Evolutionary conservation across 306 rosid species (phyloP).

Genomic region (Hylodesmum podocarpum): DNA sequence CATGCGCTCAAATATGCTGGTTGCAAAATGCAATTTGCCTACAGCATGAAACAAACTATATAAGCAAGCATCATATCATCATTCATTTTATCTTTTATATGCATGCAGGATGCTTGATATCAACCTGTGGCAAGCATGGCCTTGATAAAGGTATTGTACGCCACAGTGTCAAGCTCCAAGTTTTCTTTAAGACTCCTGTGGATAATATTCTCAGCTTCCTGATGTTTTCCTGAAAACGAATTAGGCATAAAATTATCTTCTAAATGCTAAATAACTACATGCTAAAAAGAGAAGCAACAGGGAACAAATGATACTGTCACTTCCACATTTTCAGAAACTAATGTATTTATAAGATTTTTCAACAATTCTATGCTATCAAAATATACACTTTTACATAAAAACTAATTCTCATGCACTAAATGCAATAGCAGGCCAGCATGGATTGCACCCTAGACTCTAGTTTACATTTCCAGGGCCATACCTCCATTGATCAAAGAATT

Average conservation of each 20-base stretch:
- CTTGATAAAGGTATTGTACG: slow-evolving; percentile 89
- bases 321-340: slow-evolving; percentile 1
- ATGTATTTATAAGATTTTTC: not conserved
- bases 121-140: slow-evolving; percentile 91
- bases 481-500: slow-evolving; percentile 75
- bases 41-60: slow-evolving; percentile 28
- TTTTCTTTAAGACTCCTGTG: slow-evolving; percentile 51
- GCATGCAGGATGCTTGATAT: slow-evolving; percentile 22
- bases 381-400: not conserved
- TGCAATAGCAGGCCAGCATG: not conserved
- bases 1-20: slow-evolving; percentile 70
- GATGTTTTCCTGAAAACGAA: slow-evolving; percentile 64
- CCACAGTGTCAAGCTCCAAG: slow-evolving; percentile 86
- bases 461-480: slow-evolving; percentile 35
- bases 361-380: not conserved
- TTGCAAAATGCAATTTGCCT: slow-evolving; percentile 78
- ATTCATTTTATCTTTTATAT: slow-evolving; percentile 1
- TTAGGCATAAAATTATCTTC: slow-evolving; percentile 3
- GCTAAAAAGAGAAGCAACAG: slow-evolving; percentile 9
- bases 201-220: slow-evolving; percentile 63
- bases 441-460: too few species aligned
- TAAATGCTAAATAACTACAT: slow-evolving; percentile 17
- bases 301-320: not conserved
- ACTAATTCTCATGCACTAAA: not conserved
- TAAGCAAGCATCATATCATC: slow-evolving; percentile 40